Percentiles rank a stretch among this genome's conserved stretches.
phyloP scores from a whole-genome alignment of 371 early-diverging fungal species.

The Chytridium lagenaria region DNA sequence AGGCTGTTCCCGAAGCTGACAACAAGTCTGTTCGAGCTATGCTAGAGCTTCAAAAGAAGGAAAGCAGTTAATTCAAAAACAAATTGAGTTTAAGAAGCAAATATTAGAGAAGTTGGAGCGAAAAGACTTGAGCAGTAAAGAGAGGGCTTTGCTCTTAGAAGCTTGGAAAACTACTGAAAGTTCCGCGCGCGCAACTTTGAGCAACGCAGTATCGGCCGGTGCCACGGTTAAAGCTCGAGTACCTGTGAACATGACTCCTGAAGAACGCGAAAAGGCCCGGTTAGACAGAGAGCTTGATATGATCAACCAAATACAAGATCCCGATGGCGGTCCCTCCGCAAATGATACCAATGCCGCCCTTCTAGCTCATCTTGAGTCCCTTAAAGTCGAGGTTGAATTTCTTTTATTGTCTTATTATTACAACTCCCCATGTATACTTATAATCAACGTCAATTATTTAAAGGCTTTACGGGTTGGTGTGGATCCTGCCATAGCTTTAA shows the following conservation, averaged over 20 bases:
- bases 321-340: background rate
- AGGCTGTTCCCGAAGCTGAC: conserved; percentile 56
- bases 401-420: too few relatives aligned
- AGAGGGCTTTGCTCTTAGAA: conserved; percentile 58
- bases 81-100: conserved; percentile 67
- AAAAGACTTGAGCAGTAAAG: conserved; percentile 59
- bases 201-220: conserved; percentile 42
- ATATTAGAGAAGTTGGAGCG: conserved; percentile 60
- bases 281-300: conserved; percentile 58
- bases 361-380: conserved; percentile 65
- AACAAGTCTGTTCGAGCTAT: conserved; percentile 56
- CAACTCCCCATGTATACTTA: background rate
- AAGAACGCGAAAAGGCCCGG: conserved; percentile 45
- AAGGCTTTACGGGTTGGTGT: conserved; percentile 53
- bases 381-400: conserved; percentile 73
- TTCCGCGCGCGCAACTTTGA: conserved; percentile 23
- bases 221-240: conserved; percentile 25
- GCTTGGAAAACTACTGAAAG: conserved; percentile 44
- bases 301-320: conserved; percentile 31
- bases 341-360: conserved; percentile 54
- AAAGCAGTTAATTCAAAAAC: conserved; percentile 62
- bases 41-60: conserved; percentile 64
- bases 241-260: conserved; percentile 32
- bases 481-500: conserved; percentile 41
- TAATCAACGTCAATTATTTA: conserved; percentile 18